Percentiles rank a stretch among this genome's conserved stretches.
These are phyloP conservation scores for Trametes maxima DNA, from an alignment of 768 basidiomycete genomes.

Conservation along the genomic window DNA sequence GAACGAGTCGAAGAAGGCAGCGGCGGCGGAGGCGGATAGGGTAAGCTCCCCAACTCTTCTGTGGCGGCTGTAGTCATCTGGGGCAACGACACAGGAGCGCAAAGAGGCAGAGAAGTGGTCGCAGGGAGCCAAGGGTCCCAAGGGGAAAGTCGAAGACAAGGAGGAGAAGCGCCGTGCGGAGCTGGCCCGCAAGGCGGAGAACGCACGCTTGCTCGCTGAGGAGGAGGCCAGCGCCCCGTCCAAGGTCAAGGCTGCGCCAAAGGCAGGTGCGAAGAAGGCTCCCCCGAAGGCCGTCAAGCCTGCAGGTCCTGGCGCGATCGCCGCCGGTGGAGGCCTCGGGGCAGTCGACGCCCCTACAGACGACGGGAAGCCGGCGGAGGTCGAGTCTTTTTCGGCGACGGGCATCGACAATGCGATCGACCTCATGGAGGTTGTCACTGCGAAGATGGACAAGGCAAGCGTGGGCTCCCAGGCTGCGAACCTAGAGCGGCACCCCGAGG, in stretches of 20 bases:
- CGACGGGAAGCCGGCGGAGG: slow-evolving; percentile 40
- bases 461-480: slow-evolving; percentile 84
- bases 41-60: slow-evolving; percentile 38
- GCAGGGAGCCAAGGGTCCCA: slow-evolving; percentile 60
- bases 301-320: slow-evolving; percentile 84
- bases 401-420: slow-evolving; percentile 92
- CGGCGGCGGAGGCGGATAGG: slow-evolving; percentile 59
- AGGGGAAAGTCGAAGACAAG: slow-evolving; percentile 65
- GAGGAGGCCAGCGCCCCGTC: slow-evolving; percentile 69
- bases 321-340: slow-evolving; percentile 62
- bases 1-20: slow-evolving; percentile 82
- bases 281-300: slow-evolving; percentile 48
- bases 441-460: slow-evolving; percentile 92
- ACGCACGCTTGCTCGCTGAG: slow-evolving; percentile 81
- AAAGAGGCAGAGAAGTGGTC: slow-evolving; percentile 72
- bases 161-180: slow-evolving; percentile 83
- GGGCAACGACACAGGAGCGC: slow-evolving; percentile 51
- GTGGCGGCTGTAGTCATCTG: not conserved
- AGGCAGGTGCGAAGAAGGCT: slow-evolving; percentile 62
- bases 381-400: slow-evolving; percentile 78
- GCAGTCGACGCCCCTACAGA: slow-evolving; percentile 27
- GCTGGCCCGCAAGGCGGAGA: slow-evolving; percentile 84
- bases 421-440: slow-evolving; percentile 83
- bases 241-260: slow-evolving; percentile 66
- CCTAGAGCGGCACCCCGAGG: slow-evolving; percentile 92